phyloP scores from a whole-genome alignment of 2,329 filamentous ascomycete genomes.

The Sporothrix inflata region DNA sequence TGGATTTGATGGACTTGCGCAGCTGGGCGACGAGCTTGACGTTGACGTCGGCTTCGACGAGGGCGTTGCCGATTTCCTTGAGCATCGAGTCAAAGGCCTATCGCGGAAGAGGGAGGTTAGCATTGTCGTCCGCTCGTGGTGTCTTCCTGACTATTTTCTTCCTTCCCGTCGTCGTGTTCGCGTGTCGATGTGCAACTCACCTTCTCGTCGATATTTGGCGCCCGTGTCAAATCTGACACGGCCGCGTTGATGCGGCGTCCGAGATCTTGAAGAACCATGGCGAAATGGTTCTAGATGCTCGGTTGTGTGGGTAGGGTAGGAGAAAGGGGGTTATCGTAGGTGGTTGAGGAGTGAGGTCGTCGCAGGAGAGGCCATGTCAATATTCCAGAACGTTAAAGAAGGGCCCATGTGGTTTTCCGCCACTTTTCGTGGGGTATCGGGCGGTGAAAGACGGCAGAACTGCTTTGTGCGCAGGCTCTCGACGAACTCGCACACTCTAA shows the following conservation, averaged over 20 bases:
- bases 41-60: constrained; percentile 96
- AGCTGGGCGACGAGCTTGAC: constrained; percentile 88
- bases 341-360: neutral
- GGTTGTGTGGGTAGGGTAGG: constrained; percentile 1
- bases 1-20: constrained; percentile 86
- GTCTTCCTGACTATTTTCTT: neutral
- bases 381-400: constrained; percentile 21
- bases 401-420: constrained; percentile 27
- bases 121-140: neutral
- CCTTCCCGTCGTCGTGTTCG: neutral
- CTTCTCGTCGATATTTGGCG: constrained; percentile 95
- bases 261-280: constrained; percentile 98
- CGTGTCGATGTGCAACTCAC: constrained; percentile 46
- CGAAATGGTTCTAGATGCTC: constrained; percentile 4
- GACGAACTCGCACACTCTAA: neutral
- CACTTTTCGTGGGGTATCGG: constrained; percentile 27
- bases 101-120: constrained; percentile 24
- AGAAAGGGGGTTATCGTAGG: neutral
- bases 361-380: neutral
- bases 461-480: neutral
- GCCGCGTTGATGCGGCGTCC: constrained; percentile 98
- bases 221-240: constrained; percentile 88
- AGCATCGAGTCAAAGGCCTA: constrained; percentile 97
- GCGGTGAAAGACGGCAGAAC: constrained; percentile 32
- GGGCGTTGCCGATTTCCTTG: constrained; percentile 94